A percentile compares a stretch with the other conserved stretches of the same genome.
Conservation (phyloP, 208 protist genomes). For the Trypanosoma melophagium region DNA sequence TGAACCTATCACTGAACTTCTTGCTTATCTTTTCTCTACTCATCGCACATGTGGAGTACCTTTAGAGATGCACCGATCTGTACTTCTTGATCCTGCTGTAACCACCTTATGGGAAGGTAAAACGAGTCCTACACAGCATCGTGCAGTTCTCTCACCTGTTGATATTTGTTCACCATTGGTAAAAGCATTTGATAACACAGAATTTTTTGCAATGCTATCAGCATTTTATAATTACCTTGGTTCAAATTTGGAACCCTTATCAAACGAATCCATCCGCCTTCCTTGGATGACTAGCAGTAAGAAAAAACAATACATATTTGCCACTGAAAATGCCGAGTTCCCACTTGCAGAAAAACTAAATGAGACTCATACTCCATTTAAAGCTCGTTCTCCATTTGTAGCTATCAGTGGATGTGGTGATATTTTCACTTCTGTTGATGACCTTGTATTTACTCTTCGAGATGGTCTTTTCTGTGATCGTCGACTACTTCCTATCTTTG, state of each 20-base stretch:
- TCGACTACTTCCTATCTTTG: conserved; percentile 72
- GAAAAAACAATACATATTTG: conserved; percentile 71
- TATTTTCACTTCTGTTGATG: conserved; percentile 74
- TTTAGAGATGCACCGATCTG: conserved; percentile 86
- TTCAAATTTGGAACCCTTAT: conserved; percentile 31
- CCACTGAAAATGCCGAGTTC: conserved; percentile 22
- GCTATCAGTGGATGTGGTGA: conserved; percentile 87
- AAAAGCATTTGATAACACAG: conserved; percentile 49
- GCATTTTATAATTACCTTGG: conserved; percentile 78
- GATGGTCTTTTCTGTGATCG: conserved; percentile 83
- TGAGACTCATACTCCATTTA: conserved; percentile 58
- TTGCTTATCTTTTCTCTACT: conserved; percentile 79
- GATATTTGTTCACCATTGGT: conserved; percentile 40
- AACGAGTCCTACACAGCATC: conserved; percentile 57
- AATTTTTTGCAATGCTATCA: conserved; percentile 68
- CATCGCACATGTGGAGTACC: conserved; percentile 73
- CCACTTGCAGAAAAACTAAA: conserved; percentile 56
- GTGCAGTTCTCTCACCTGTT: conserved; percentile 75
- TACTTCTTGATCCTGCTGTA: conserved; percentile 75
- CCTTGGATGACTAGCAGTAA: conserved; percentile 70
- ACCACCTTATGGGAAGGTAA: conserved; percentile 50
- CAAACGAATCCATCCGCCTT: conserved; percentile 37
- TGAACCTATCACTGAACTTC: conserved; percentile 60
- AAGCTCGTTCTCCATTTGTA: conserved; percentile 77
- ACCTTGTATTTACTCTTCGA: conserved; percentile 79